Conservation (phyloP, 2,329 filamentous ascomycete species). For the Tolypocladium tropicale region DNA sequence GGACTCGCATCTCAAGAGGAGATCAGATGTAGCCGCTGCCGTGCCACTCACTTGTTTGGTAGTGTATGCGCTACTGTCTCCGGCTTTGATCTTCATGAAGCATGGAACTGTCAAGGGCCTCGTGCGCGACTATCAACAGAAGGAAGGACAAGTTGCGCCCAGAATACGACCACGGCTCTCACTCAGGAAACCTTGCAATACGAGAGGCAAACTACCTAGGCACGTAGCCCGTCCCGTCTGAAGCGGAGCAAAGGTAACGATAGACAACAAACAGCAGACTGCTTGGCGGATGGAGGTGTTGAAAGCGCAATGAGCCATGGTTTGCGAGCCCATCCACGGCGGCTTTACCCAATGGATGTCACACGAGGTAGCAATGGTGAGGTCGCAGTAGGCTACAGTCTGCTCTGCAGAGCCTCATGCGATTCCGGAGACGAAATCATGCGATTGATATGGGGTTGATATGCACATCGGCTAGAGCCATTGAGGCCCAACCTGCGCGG, state of each 20-base stretch:
- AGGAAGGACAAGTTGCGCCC: not conserved
- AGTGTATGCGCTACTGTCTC: no score
- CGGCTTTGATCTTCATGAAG: not conserved
- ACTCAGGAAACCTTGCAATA: no score
- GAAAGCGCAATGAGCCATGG: not conserved
- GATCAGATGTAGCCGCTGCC: not conserved
- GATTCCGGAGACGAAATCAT: not conserved
- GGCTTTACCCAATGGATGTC: no score
- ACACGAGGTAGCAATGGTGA: no score
- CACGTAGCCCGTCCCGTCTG: no score
- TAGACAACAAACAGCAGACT: no score
- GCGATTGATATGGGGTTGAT: not conserved
- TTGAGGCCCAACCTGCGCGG: not conserved
- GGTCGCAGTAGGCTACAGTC: not conserved
- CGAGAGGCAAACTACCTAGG: no score
- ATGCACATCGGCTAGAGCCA: not conserved
- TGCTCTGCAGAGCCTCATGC: not conserved
- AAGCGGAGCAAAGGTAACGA: no score
- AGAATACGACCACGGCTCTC: no score
- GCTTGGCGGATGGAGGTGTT: no score
- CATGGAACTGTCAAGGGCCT: not conserved
- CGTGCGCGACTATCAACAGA: not conserved
- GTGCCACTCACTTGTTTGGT: not conserved
- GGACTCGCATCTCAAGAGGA: not conserved
- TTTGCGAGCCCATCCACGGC: not conserved